Percentiles rank a stretch among this genome's conserved stretches.
Evolutionary conservation across 306 rosid genomes (phyloP).

Genomic region (Vigna unguiculata): DNA sequence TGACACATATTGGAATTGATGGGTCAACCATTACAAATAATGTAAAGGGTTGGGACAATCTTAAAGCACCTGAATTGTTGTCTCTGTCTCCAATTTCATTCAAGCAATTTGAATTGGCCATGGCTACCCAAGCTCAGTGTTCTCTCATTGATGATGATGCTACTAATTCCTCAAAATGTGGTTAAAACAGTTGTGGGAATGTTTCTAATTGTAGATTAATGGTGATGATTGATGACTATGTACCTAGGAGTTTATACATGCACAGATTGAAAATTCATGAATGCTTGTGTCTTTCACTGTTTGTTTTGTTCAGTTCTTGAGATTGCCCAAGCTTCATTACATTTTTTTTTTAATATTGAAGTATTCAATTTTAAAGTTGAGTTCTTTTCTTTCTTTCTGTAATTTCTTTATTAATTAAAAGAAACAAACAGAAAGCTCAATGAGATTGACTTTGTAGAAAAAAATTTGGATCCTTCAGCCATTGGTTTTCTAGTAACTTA

Average conservation of each 20-base stretch:
- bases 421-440: neutral
- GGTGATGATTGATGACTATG: constrained; percentile 43
- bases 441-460: neutral
- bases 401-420: neutral
- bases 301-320: constrained; percentile 18
- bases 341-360: neutral
- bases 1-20: constrained; percentile 91
- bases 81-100: constrained; percentile 84
- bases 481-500: no score
- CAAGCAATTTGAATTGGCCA: constrained; percentile 79
- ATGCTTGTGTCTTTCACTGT: constrained; percentile 36
- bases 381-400: neutral
- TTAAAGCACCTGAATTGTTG: constrained; percentile 59
- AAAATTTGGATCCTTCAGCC: neutral
- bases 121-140: constrained; percentile 72
- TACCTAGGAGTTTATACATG: constrained; percentile 36
- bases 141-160: constrained; percentile 45
- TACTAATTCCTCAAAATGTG: constrained; percentile 40
- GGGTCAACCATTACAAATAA: constrained; percentile 77
- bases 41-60: constrained; percentile 64
- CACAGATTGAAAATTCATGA: constrained; percentile 39
- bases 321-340: constrained; percentile 27
- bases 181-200: constrained; percentile 27
- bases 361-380: constrained; percentile 2
- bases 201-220: constrained; percentile 54